Evolutionary conservation across 208 protist species (phyloP).

Genomic region (Leishmania gerbilli): DNA sequence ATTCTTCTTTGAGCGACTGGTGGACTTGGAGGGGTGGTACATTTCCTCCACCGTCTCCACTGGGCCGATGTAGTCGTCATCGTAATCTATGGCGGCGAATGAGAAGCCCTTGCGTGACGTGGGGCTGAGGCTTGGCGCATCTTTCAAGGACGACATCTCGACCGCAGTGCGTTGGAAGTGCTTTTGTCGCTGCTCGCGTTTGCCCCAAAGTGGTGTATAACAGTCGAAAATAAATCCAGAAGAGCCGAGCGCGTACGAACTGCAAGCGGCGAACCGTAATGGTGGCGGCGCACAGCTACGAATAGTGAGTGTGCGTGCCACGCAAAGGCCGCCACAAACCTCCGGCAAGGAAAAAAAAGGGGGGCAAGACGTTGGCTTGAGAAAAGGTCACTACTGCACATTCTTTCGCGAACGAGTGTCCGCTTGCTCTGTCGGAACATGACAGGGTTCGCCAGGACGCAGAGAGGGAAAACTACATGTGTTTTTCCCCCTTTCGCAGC

Average conservation of each 20-base stretch:
- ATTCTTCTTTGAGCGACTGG: slow-evolving; percentile 35
- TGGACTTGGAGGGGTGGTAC: slow-evolving; percentile 3
- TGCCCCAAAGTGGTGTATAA: neutral
- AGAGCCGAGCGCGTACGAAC: neutral
- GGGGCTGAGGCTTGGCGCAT: slow-evolving; percentile 57
- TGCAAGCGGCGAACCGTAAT: neutral
- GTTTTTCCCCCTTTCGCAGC: neutral
- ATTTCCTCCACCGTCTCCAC: slow-evolving; percentile 24
- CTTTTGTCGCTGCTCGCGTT: neutral
- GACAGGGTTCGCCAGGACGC: neutral
- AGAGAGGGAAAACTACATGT: neutral
- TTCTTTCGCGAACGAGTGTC: neutral
- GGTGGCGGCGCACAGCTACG: neutral
- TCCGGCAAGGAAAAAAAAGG: neutral
- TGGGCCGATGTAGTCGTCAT: slow-evolving; percentile 56
- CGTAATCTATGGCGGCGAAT: slow-evolving; percentile 33
- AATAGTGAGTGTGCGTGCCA: neutral
- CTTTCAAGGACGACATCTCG: slow-evolving; percentile 18
- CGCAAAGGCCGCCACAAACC: neutral
- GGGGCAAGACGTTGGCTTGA: neutral
- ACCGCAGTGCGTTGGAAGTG: neutral
- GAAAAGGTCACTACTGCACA: neutral
- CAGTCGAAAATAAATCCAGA: neutral
- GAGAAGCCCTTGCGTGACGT: slow-evolving; percentile 34
- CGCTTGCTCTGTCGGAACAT: neutral